phyloP scores from a whole-genome alignment of 768 basidiomycete species.

The Pholiota microspora region DNA sequence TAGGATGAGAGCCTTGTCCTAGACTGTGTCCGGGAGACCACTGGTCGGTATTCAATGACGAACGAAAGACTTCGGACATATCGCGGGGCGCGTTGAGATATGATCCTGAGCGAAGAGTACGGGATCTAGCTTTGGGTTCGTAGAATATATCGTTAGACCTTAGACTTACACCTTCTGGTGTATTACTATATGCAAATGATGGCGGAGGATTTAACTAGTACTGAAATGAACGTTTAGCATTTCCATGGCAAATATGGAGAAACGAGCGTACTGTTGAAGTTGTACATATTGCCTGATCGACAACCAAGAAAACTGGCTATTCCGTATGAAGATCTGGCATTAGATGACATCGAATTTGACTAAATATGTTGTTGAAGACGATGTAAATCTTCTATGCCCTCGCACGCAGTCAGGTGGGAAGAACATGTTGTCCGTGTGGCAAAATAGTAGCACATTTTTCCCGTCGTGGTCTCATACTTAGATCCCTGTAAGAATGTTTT shows the following conservation, averaged over 20 bases:
- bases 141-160: too few species aligned
- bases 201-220: too few species aligned
- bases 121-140: background rate
- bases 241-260: too few species aligned
- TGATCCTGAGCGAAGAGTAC: background rate
- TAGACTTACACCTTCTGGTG: too few species aligned
- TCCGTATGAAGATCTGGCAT: too few species aligned
- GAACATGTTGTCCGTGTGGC: background rate
- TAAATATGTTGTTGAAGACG: too few species aligned
- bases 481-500: background rate
- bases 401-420: slow-evolving; percentile 12
- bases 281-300: too few species aligned
- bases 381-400: background rate
- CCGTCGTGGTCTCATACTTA: background rate
- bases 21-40: background rate
- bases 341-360: slow-evolving; percentile 1
- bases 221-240: too few species aligned
- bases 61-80: background rate
- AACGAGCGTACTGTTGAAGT: too few species aligned
- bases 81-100: background rate
- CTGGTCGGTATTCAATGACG: background rate
- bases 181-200: too few species aligned
- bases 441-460: too few species aligned
- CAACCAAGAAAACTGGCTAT: too few species aligned
- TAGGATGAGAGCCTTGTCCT: background rate